A percentile compares a stretch with the other conserved stretches of the same genome.
phyloP scores from a whole-genome alignment of 441 rosid genomes.

The Lepidium campestre region DNA sequence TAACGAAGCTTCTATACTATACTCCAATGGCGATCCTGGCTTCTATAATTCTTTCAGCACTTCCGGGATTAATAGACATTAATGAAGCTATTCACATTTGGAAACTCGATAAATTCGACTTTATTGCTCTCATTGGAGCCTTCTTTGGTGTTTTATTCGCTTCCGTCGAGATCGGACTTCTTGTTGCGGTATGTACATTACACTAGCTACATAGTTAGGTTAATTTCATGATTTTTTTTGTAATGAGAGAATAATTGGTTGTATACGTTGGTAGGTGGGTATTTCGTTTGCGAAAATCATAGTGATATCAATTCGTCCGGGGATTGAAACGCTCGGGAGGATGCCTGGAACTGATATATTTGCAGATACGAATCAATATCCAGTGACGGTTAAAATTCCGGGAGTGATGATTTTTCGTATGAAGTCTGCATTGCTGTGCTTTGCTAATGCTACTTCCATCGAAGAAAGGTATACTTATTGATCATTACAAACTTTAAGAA shows the following conservation, averaged over 20 bases:
- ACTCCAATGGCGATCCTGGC: constrained; percentile 79
- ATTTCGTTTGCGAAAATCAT: constrained; percentile 69
- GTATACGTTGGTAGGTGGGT: constrained; percentile 33
- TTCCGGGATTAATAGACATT: constrained; percentile 72
- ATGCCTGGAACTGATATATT: constrained; percentile 52
- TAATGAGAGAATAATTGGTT: background rate
- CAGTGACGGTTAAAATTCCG: constrained; percentile 54
- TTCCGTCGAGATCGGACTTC: constrained; percentile 86
- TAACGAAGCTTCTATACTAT: constrained; percentile 68
- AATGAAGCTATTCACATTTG: constrained; percentile 57
- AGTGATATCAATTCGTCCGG: constrained; percentile 55
- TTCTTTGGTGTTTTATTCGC: constrained; percentile 71
- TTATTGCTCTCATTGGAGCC: constrained; percentile 80
- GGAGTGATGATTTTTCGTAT: constrained; percentile 51
- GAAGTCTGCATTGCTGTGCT: constrained; percentile 67
- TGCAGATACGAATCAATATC: constrained; percentile 60
- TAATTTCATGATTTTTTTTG: background rate
- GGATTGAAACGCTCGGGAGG: constrained; percentile 63
- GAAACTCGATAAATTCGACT: constrained; percentile 83
- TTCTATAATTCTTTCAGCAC: constrained; percentile 72
- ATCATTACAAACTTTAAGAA: too few species aligned
- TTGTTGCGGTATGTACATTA: constrained; percentile 51
- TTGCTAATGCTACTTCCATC: constrained; percentile 75
- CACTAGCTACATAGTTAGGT: background rate
- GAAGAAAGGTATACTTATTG: constrained; percentile 64